Evolutionary conservation across 306 rosid species (phyloP).

Genomic region (Medicago arabica): DNA sequence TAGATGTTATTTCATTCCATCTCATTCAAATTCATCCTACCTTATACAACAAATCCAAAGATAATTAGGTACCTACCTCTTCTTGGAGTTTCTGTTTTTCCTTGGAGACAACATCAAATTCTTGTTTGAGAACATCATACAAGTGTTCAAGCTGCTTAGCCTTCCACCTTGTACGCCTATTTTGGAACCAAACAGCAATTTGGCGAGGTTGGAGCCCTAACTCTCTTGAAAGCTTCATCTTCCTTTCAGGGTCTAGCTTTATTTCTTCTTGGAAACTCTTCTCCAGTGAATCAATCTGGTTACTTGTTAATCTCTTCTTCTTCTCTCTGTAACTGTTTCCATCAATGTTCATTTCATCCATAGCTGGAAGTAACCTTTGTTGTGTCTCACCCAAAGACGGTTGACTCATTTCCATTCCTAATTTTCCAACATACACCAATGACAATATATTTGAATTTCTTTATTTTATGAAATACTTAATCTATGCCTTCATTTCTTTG

Average conservation of each 20-base stretch:
- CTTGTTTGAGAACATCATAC: conserved; percentile 74
- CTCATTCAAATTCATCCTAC: neutral
- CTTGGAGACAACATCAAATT: conserved; percentile 61
- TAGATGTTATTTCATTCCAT: neutral
- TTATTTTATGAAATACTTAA: too few relatives aligned
- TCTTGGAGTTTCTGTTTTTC: conserved; percentile 84
- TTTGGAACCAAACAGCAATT: conserved; percentile 97
- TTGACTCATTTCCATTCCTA: conserved; percentile 71
- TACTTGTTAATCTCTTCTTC: conserved; percentile 73
- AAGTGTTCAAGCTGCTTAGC: conserved; percentile 79
- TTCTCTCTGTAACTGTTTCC: conserved; percentile 47
- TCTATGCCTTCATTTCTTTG: too few relatives aligned
- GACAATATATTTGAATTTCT: neutral
- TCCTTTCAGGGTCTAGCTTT: conserved; percentile 85
- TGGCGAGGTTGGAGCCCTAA: conserved; percentile 90
- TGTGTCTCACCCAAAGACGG: conserved; percentile 44
- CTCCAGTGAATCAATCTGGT: conserved; percentile 79
- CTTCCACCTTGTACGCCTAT: conserved; percentile 92
- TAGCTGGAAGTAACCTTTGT: conserved; percentile 34
- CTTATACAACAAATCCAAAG: neutral
- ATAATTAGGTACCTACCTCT: conserved; percentile 68
- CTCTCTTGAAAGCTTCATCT: conserved; percentile 82
- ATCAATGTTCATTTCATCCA: conserved; percentile 49
- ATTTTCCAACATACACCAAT: neutral
- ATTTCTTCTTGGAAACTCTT: conserved; percentile 86